Evolutionary conservation across 1,139 yeast genomes (phyloP), one percentile per base, ranked within the genome.

Genomic region (Blastobotrys serpentis): DNA sequence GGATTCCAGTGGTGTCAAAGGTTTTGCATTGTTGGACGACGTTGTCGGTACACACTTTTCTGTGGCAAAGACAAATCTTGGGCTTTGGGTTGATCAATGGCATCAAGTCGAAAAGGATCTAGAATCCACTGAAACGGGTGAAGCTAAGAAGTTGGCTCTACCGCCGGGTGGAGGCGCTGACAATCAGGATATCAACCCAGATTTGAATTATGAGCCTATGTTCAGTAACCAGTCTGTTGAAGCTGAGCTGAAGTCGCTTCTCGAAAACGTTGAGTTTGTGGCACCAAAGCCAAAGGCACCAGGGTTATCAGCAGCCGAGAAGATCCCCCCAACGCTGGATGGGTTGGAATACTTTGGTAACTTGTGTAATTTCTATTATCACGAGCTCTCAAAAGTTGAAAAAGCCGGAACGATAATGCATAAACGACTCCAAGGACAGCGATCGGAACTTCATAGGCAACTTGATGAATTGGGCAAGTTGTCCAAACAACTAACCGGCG

Each of bases 381-480:
- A 55, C 4, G 61, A 63, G 29, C 50, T 68, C 2, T 55, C 56
- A 10, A 49, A 52, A 11, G 55, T 65, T 5, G 66, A 70, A 40
- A 59, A 58, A 37, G 57, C 60, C 3, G 70, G 71, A 3, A 50
- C 63, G 5, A 52, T 59, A 30, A 52, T 70, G 48, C 65, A 65
- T 46, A 54, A 61, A 19, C 62, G 72, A 14, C 54, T 71, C 1
- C 46, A 47, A 2, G 65, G 65, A 47, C 73, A 68, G 52, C 60
- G 64, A 36, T 49, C 57, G 40, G 73, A 65, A 47, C 57, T 74
- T 8, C 63, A 64, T 2, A 66, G 69, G 10, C 81, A 77, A 52
- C 51, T 74, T 26, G 57, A 60, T 33, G 52, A 56, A 23, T 44
- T 66, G 19, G 47, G 52, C 30, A 47, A 5, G 48, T 50, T 46